Base-by-base conservation (phyloP, 768 basidiomycete genomes). In the Coprinopsis marcescibilis region DNA sequence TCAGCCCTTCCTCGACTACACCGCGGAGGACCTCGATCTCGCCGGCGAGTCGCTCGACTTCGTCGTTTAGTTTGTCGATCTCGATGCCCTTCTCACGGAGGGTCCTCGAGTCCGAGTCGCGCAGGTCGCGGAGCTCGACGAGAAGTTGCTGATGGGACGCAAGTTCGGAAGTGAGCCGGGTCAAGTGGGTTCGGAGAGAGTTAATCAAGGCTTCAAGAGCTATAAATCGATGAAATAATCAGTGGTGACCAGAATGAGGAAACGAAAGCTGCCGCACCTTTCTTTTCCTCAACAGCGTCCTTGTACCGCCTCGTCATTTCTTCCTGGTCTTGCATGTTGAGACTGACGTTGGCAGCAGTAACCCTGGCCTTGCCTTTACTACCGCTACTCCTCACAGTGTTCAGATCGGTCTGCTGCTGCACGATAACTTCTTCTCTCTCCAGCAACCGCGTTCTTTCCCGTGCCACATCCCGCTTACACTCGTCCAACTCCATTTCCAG, bases 1-100 rank as follows among this genome's bases (percentile, higher is more conserved):
- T 77, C 44, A 96, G 69, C 3, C 90, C 90, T 48, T 89, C 85
- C 61, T 94, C 88, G 1, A 97, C 89, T 0, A 93, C 85, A 1
- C 81, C 85, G 10, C 86, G 70, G n/a, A 96, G 70, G 2, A 89
- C 84, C 50, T 87, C 85, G 2, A 97, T 88, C 64, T 98, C 92
- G 3, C 82, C 81, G 0, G 78, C 83, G 4, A 96, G 76, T 34
- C 83, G 65, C 55, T 93, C 88, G 5, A 97, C 85, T 56, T 94
- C 88, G 10, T 75, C 70, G 29, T 76, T 73, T 10, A 96, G 73
- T 11, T 71, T 69, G 35, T 78, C 73, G 6, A 94, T 79, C 51
- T 91, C 89, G 3, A 69, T 64, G 19, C 76, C 63, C 60, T 86
- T 87, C 46, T 78, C 76, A 29, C 73, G 63, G 41, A 89, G 57